These are phyloP conservation scores for Claviceps monticola DNA, from an alignment of 2,329 filamentous ascomycete species.

Conservation along the genomic window DNA sequence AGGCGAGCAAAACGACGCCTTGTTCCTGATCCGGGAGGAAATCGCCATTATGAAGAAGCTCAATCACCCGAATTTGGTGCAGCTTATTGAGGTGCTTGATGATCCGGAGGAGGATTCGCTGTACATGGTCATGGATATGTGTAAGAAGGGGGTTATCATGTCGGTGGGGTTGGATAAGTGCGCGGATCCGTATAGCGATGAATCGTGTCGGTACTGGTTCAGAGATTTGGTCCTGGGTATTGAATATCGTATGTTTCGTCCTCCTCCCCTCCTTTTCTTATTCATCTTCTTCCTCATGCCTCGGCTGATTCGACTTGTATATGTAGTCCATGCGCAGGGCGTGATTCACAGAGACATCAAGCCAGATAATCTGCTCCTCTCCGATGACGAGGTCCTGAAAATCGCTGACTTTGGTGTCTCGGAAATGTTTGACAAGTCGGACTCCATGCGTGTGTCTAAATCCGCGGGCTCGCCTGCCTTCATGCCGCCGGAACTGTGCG, in stretches of 20 bases:
- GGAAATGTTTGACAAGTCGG: conserved; percentile 84
- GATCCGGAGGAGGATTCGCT: conserved; percentile 91
- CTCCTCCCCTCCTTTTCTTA: not conserved
- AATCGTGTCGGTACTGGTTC: conserved; percentile 82
- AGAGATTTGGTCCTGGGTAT: conserved; percentile 88
- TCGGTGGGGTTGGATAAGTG: conserved; percentile 78
- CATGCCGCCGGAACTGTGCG: conserved; percentile 82
- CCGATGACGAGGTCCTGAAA: conserved; percentile 84
- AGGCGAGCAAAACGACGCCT: conserved; percentile 52
- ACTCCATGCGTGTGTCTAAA: conserved; percentile 83
- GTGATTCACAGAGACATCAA: conserved; percentile 97
- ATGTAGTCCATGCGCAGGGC: conserved; percentile 73
- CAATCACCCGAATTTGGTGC: conserved; percentile 86
- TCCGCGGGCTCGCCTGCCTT: conserved; percentile 92
- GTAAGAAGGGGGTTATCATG: conserved; percentile 95
- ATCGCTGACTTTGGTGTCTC: conserved; percentile 98
- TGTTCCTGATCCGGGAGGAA: conserved; percentile 86
- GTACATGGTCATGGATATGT: conserved; percentile 99
- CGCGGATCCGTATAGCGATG: conserved; percentile 68
- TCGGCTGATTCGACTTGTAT: conserved; percentile 5
- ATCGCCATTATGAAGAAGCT: conserved; percentile 99
- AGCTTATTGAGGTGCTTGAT: conserved; percentile 85
- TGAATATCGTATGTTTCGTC: conserved; percentile 58
- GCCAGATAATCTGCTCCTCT: conserved; percentile 87
- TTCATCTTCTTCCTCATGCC: not conserved